Evolutionary conservation across 148 eudicot species (phyloP).

Genomic region (Selenicereus undatus): DNA sequence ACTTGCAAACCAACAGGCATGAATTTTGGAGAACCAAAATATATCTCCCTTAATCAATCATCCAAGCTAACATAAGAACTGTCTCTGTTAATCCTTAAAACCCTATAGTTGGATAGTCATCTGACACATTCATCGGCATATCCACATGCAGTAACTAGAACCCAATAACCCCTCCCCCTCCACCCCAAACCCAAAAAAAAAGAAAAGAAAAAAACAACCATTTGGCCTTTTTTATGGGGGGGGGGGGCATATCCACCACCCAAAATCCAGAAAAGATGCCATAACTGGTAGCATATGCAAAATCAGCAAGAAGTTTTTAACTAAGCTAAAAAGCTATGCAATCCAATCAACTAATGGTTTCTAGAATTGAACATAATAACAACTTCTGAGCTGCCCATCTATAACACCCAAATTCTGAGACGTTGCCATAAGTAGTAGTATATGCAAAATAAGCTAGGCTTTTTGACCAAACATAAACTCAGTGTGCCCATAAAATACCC

Average conservation of each 20-base stretch:
- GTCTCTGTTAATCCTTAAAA: not conserved
- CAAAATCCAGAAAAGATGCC: not conserved
- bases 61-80: not conserved
- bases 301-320: not conserved
- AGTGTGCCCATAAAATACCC: not conserved
- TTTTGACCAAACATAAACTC: not conserved
- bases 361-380: too few relatives aligned
- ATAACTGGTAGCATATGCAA: not conserved
- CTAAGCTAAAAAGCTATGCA: not conserved
- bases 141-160: not conserved
- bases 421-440: not conserved
- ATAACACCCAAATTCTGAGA: not conserved
- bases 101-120: not conserved
- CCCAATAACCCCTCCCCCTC: not conserved
- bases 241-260: not conserved
- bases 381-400: too few relatives aligned
- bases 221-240: too few relatives aligned
- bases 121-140: not conserved
- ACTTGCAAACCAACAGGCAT: not conserved
- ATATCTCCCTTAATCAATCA: slow-evolving; percentile 3
- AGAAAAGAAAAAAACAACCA: too few relatives aligned
- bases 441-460: not conserved
- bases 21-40: not conserved
- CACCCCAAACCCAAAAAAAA: not conserved
- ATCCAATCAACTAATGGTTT: too few relatives aligned